These are phyloP conservation scores for Botrytis galanthina DNA, from an alignment of 2,329 filamentous ascomycete genomes.

Conservation along the genomic window DNA sequence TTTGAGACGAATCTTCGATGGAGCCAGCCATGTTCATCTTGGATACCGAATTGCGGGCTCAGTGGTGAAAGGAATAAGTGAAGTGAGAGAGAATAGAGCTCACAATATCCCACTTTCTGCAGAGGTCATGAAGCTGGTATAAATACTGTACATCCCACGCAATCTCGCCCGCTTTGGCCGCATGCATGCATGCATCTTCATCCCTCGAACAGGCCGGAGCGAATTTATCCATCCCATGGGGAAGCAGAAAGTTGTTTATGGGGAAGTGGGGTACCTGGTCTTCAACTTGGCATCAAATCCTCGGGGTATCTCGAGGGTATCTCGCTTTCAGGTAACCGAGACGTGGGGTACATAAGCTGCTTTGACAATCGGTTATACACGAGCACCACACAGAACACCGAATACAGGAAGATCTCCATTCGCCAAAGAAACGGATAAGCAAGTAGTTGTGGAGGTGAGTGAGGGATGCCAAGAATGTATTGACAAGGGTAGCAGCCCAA, in stretches of 20 bases:
- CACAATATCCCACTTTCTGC: background rate
- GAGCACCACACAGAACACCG: background rate
- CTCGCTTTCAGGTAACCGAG: constrained; percentile 1
- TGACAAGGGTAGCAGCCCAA: background rate
- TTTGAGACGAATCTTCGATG: background rate
- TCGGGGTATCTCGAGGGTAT: constrained; percentile 21
- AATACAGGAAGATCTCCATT: background rate
- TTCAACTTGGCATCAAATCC: constrained; percentile 11
- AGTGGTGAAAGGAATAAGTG: background rate
- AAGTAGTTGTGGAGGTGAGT: background rate
- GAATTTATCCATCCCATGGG: constrained; percentile 19
- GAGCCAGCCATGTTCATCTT: background rate
- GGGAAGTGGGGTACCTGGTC: constrained; percentile 17
- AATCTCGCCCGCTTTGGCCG: background rate
- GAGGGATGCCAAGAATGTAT: background rate
- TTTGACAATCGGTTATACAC: background rate
- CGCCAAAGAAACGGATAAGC: background rate
- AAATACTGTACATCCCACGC: background rate
- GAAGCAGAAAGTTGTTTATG: constrained; percentile 3
- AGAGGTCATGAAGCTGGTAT: background rate
- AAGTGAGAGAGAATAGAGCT: background rate
- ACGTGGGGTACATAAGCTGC: constrained; percentile 2
- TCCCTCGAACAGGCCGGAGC: background rate
- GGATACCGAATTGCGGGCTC: background rate
- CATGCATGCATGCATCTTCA: constrained; percentile 6